Conservation (phyloP, 2,329 filamentous ascomycete species). For the Arthrobotrys conoides region DNA sequence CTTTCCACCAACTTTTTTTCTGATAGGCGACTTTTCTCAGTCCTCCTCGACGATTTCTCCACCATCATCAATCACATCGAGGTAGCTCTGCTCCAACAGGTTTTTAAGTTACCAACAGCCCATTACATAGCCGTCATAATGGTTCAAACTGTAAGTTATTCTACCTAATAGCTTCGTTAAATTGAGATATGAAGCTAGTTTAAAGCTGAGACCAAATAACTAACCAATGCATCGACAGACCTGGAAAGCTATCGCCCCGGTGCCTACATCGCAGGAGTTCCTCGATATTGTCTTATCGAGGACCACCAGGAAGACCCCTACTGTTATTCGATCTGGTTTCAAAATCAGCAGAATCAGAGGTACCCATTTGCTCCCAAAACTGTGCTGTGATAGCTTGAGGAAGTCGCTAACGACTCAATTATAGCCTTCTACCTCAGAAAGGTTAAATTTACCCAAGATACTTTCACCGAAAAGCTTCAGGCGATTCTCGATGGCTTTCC, state of each 20-base stretch:
- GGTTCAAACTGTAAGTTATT: conserved; percentile 56
- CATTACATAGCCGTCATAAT: conserved; percentile 41
- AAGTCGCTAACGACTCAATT: conserved; percentile 51
- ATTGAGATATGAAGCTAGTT: conserved; percentile 1
- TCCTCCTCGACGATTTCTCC: conserved; percentile 38
- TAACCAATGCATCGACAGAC: conserved; percentile 65
- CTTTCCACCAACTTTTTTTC: conserved; percentile 41
- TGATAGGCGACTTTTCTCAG: conserved; percentile 41
- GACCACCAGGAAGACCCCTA: conserved; percentile 92
- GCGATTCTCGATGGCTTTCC: conserved; percentile 94
- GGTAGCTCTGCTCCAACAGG: conserved; percentile 6
- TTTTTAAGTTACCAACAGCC: conserved; percentile 10
- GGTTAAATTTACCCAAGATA: conserved; percentile 98
- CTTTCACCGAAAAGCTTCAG: conserved; percentile 92
- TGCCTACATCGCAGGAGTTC: conserved; percentile 94
- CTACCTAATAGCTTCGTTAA: conserved; percentile 9
- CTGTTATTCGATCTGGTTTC: conserved; percentile 95
- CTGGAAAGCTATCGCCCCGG: conserved; percentile 85
- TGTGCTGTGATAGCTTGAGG: not conserved
- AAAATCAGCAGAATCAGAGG: conserved; percentile 91
- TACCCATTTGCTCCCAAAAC: conserved; percentile 61
- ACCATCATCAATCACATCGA: conserved; percentile 25
- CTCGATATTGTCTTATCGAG: conserved; percentile 96
- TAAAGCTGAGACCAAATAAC: conserved; percentile 3
- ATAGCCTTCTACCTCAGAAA: conserved; percentile 93